Conservation (phyloP, 257 asterid genomes). For the Solanum gracilifrons region DNA sequence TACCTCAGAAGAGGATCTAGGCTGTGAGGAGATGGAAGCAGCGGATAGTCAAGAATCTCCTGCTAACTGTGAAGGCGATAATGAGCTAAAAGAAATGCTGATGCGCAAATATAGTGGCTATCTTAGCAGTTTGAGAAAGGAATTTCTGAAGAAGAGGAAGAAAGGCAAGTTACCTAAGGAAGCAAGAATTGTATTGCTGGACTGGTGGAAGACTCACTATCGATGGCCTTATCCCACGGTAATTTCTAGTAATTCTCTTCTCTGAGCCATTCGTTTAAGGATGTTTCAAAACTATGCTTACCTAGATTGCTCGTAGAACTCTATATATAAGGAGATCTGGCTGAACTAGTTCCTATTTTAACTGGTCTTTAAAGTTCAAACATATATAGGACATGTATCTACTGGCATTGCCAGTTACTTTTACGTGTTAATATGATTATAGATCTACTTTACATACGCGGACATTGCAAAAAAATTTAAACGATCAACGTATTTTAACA, state of each 20-base stretch:
- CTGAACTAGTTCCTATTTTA: neutral
- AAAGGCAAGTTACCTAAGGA: slow-evolving; percentile 65
- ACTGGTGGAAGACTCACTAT: slow-evolving; percentile 79
- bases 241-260: neutral
- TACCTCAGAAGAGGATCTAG: slow-evolving; percentile 32
- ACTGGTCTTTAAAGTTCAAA: neutral
- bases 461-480: neutral
- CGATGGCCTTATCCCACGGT: slow-evolving; percentile 97
- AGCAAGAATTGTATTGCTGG: slow-evolving; percentile 45
- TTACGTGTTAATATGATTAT: neutral
- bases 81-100: slow-evolving; percentile 53
- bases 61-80: slow-evolving; percentile 12
- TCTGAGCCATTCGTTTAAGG: neutral
- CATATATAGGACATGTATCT: neutral
- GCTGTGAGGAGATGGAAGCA: slow-evolving; percentile 27
- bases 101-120: slow-evolving; percentile 73
- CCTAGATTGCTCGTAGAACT: neutral
- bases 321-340: neutral
- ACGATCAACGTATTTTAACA: neutral
- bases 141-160: slow-evolving; percentile 57
- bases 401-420: neutral
- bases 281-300: neutral
- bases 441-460: neutral
- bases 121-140: slow-evolving; percentile 52
- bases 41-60: slow-evolving; percentile 18